Evolutionary conservation across 2,329 filamentous ascomycete species (phyloP).

Genomic region (Paradendryphiella salina): DNA sequence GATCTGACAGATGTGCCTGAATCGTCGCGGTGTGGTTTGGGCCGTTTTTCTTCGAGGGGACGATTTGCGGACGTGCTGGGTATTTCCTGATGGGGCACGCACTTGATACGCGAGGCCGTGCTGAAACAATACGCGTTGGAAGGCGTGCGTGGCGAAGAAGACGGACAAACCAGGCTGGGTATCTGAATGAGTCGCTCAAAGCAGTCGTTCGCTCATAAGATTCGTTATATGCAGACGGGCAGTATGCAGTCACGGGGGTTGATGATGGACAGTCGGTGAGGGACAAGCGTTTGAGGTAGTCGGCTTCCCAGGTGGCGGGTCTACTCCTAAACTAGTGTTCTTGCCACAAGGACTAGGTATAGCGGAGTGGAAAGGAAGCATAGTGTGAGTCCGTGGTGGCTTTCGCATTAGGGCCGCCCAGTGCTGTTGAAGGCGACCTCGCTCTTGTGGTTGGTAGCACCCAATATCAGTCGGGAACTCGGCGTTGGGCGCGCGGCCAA

Average conservation of each 20-base stretch:
- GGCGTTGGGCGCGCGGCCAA: conserved; percentile 34
- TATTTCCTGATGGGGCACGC: conserved; percentile 17
- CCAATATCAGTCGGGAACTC: conserved; percentile 12
- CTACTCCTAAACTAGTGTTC: conserved; percentile 15
- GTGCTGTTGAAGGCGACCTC: conserved; percentile 29
- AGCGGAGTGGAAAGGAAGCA: conserved; percentile 9
- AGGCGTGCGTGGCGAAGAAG: conserved; percentile 21
- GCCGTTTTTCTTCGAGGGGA: conserved; percentile 12
- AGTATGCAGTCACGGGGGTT: conserved; percentile 18
- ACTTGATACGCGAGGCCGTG: conserved; percentile 35
- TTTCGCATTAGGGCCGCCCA: conserved; percentile 35
- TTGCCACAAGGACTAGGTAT: not conserved
- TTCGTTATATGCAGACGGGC: conserved; percentile 21
- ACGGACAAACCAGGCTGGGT: conserved; percentile 13
- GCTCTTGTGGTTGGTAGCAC: conserved; percentile 42
- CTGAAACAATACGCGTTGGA: conserved; percentile 45
- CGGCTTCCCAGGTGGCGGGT: conserved; percentile 19
- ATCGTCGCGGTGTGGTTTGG: conserved; percentile 17
- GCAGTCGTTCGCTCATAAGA: conserved; percentile 10
- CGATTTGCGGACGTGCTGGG: conserved; percentile 10
- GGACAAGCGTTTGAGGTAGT: conserved; percentile 21
- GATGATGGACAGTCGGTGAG: conserved; percentile 25
- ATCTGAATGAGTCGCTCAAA: conserved; percentile 12
- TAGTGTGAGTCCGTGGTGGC: conserved; percentile 25
- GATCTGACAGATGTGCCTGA: conserved; percentile 16